Evolutionary conservation across 768 basidiomycete genomes (phyloP), one percentile per base, ranked within the genome.

Genomic region (Xerocomellus chrysenteron): DNA sequence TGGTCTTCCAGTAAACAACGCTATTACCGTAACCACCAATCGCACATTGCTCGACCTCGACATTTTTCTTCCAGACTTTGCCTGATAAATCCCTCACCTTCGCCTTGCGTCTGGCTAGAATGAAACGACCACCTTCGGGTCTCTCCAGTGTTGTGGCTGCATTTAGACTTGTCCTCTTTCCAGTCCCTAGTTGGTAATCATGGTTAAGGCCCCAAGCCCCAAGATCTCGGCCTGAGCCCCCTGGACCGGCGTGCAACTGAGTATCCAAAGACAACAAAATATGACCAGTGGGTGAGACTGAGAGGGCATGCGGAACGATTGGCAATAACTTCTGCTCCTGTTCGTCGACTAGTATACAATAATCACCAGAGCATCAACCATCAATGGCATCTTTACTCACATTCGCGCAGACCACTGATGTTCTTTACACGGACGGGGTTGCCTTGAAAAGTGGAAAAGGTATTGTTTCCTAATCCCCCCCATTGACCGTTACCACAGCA

Each of bases 321-420:
- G 90, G 82, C 51, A 85, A 77, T 56, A 90, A 75, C n/a, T 76
- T 74, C 54, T 80, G 74, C 13, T 76, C 77, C 24, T 73, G 68
- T 56, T 94, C 92, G 69, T 85, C 84, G 64, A 84, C 92, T 93
- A 69, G 52, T 55, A 46, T 47, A 32, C 26, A 41, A 33, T 50
- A 3, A 56, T 40, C 50, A 52, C 57, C 59, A 56, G 40, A 19
- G 55, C n/a, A 8, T 19, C 33, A 42, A 35, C 28, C n/a, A 42
- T 21, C 33, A 33, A 49, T 55, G 30, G 13, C 21, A 16, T 48
- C n/a, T 41, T 30, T 9, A 33, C 89, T 75, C 65, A 92, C 92
- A 96, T 80, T 95, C 92, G n/a, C 80, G 74, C 26, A 96, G 74
- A 12, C 92, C 91, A 65, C 91, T 93, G 55, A 96, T 78, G 43